A percentile compares a stretch with the other conserved stretches of the same genome.
These are phyloP conservation scores for Leishmania turanica DNA, from an alignment of 208 protist species.

Conservation along the genomic window DNA sequence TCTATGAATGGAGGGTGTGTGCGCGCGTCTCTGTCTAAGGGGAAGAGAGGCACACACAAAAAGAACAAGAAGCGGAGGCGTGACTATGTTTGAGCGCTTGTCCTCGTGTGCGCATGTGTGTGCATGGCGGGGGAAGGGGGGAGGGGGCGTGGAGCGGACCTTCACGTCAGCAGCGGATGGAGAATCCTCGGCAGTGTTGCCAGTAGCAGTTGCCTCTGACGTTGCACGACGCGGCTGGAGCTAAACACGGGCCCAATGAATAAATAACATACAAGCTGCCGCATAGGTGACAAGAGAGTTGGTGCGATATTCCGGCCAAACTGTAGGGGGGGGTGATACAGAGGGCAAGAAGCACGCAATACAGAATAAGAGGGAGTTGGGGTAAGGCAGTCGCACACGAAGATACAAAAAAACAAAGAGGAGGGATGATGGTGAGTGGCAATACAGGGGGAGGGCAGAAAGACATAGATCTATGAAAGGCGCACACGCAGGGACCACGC, in stretches of 20 bases:
- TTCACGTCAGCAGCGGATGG: background rate
- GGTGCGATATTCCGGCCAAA: background rate
- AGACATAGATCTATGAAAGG: conserved; percentile 15
- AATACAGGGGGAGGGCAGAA: background rate
- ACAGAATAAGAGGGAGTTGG: conserved; percentile 5
- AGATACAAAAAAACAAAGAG: background rate
- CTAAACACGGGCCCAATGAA: background rate
- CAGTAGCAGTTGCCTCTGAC: background rate
- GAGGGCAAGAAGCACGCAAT: background rate
- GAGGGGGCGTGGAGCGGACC: background rate
- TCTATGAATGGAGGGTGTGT: conserved; percentile 16
- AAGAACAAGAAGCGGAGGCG: conserved; percentile 13
- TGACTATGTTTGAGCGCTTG: background rate
- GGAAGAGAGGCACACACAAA: background rate
- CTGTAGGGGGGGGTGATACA: background rate
- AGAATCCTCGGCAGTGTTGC: background rate
- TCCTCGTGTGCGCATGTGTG: background rate
- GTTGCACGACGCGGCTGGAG: background rate
- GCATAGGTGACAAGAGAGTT: background rate
- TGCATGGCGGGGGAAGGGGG: background rate
- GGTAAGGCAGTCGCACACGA: conserved; percentile 12
- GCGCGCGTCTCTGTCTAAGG: background rate
- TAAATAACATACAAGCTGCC: background rate
- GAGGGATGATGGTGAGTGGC: background rate
- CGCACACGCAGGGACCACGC: background rate